Percentiles rank a stretch among this genome's conserved stretches.
These are phyloP conservation scores for Chrysoporthe cubensis DNA, from an alignment of 2,329 filamentous ascomycete genomes.

Conservation along the genomic window DNA sequence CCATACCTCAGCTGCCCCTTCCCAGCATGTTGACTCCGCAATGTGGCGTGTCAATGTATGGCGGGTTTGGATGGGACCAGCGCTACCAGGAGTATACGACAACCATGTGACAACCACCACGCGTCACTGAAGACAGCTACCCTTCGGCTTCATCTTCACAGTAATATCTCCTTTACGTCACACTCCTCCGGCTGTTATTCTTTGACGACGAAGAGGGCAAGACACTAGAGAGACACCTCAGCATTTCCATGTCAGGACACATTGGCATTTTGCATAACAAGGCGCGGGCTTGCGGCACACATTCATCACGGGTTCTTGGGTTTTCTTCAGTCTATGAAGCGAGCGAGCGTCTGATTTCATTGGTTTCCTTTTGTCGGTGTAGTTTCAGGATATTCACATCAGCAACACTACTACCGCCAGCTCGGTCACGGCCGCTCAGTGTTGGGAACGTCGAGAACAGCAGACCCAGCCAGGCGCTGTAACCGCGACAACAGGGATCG, in stretches of 20 bases:
- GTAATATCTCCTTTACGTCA: constrained; percentile 40
- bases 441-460: constrained; percentile 11
- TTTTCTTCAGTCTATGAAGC: constrained; percentile 30
- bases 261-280: constrained; percentile 49
- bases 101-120: constrained; percentile 77
- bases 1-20: constrained; percentile 69
- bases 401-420: constrained; percentile 48
- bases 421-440: constrained; percentile 46
- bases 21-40: constrained; percentile 86
- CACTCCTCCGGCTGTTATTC: constrained; percentile 17
- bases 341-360: constrained; percentile 19
- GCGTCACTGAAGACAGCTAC: constrained; percentile 50
- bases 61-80: constrained; percentile 80
- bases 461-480: background rate
- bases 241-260: constrained; percentile 35
- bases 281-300: constrained; percentile 33
- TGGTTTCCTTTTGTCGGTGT: constrained; percentile 33
- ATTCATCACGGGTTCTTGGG: constrained; percentile 29
- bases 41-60: constrained; percentile 80
- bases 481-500: background rate
- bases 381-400: constrained; percentile 45
- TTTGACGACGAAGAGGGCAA: constrained; percentile 34
- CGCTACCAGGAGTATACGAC: constrained; percentile 81
- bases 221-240: constrained; percentile 38
- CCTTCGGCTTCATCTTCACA: constrained; percentile 52